These are phyloP conservation scores for Plectosphaerella cucumerina DNA, from an alignment of 2,329 filamentous ascomycete genomes.

Conservation along the genomic window DNA sequence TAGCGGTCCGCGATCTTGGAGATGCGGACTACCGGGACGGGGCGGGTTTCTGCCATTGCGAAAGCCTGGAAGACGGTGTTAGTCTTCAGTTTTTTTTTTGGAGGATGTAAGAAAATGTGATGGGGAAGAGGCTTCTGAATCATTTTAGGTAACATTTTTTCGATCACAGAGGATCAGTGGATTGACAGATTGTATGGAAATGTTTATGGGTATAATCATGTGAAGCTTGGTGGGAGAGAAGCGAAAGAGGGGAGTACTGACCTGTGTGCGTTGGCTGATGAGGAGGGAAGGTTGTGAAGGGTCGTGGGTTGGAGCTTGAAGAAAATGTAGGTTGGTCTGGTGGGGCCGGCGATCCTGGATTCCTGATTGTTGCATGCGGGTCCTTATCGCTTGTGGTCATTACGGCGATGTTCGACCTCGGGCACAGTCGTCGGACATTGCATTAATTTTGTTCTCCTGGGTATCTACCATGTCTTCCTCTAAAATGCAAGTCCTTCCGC, in stretches of 20 bases:
- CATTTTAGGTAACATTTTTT: constrained; percentile 35
- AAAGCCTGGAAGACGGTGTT: background rate
- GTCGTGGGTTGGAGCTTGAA: background rate
- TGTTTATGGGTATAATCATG: constrained; percentile 42
- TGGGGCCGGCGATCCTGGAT: too few relatives aligned
- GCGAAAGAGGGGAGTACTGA: constrained; percentile 7
- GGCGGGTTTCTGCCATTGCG: background rate
- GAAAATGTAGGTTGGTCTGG: background rate
- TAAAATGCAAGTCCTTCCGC: constrained; percentile 69
- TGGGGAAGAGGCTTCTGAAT: constrained; percentile 10
- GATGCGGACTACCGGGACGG: constrained; percentile 61
- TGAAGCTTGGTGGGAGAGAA: constrained; percentile 7
- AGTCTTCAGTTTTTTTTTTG: background rate
- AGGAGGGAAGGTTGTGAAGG: constrained; percentile 13
- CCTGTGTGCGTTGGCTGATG: constrained; percentile 7
- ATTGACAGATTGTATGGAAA: constrained; percentile 54
- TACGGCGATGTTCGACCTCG: background rate
- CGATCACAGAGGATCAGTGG: constrained; percentile 46
- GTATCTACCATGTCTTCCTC: constrained; percentile 16
- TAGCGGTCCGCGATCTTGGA: constrained; percentile 77
- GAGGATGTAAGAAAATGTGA: background rate
- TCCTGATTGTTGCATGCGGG: too few relatives aligned
- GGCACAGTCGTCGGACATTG: background rate
- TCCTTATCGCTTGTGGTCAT: too few relatives aligned
- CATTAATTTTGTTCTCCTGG: too few relatives aligned